A percentile compares a stretch with the other conserved stretches of the same genome.
phyloP scores from a whole-genome alignment of 1,284 basidiomycete genomes.

The Heterobasidion annosum region DNA sequence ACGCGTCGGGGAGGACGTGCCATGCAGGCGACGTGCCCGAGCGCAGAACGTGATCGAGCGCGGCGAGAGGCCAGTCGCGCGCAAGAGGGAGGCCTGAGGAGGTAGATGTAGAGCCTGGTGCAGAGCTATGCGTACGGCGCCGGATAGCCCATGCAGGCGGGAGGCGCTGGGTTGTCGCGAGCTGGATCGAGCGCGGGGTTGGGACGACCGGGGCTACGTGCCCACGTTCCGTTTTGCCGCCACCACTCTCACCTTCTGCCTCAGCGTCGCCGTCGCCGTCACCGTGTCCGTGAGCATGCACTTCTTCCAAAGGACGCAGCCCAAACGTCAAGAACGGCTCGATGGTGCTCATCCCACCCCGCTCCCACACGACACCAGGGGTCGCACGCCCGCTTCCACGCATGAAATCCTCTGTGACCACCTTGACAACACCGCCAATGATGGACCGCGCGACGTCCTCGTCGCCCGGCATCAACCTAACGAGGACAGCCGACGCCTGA shows the following conservation, averaged over 20 bases:
- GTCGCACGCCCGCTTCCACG: constrained; percentile 24
- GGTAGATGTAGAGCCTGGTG: neutral
- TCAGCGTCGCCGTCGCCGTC: neutral
- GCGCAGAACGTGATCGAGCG: constrained; percentile 77
- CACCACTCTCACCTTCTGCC: no score
- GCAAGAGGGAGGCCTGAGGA: constrained; percentile 51
- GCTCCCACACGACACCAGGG: constrained; percentile 38
- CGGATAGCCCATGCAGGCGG: constrained; percentile 27
- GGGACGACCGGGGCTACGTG: constrained; percentile 34
- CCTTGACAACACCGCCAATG: constrained; percentile 26
- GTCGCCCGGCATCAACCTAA: constrained; percentile 54
- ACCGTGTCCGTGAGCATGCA: neutral
- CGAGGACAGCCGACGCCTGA: constrained; percentile 48
- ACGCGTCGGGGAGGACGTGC: constrained; percentile 56
- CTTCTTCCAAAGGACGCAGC: constrained; percentile 18
- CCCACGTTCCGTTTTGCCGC: no score
- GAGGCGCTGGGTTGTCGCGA: constrained; percentile 44
- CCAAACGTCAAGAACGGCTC: constrained; percentile 50
- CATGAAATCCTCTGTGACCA: constrained; percentile 33
- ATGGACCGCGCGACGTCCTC: constrained; percentile 40
- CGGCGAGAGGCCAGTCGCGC: constrained; percentile 65
- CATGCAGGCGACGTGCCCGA: constrained; percentile 73
- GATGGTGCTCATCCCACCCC: constrained; percentile 39
- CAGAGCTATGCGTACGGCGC: constrained; percentile 14
- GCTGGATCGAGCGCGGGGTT: constrained; percentile 44